Conservation (phyloP, 2,329 filamentous ascomycete genomes). For the Biscogniauxia sp. region DNA sequence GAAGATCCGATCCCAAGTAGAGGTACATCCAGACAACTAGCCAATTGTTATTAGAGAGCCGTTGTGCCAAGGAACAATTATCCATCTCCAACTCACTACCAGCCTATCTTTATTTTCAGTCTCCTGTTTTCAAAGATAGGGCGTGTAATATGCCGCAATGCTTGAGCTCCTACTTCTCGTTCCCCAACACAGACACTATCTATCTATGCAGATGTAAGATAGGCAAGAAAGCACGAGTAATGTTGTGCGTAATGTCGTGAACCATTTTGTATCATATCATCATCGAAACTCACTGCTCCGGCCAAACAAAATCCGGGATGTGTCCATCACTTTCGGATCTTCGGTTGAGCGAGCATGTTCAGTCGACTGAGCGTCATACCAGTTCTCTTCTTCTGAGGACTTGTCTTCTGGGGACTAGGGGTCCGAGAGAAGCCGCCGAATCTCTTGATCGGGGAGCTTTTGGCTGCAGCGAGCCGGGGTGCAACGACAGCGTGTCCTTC, state of each 20-base stretch:
- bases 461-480: constrained; percentile 40
- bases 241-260: background rate
- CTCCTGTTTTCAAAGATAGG: no score
- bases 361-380: constrained; percentile 58
- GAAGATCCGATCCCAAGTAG: no score
- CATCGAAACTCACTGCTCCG: background rate
- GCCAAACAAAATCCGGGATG: background rate
- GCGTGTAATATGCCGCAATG: no score
- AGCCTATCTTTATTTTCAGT: no score
- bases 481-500: constrained; percentile 54
- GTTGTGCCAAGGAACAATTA: no score
- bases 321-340: constrained; percentile 48
- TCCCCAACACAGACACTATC: no score
- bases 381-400: constrained; percentile 49
- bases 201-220: no score
- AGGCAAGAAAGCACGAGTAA: no score
- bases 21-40: no score
- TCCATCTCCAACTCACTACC: no score
- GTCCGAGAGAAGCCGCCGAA: constrained; percentile 22
- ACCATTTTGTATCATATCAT: background rate
- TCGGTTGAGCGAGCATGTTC: constrained; percentile 60
- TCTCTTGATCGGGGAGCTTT: constrained; percentile 36
- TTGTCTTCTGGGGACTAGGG: constrained; percentile 50
- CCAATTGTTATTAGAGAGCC: no score
- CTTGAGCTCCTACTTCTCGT: no score